Conservation (phyloP, 2,329 filamentous ascomycete genomes). For the Colletotrichum sp. region DNA sequence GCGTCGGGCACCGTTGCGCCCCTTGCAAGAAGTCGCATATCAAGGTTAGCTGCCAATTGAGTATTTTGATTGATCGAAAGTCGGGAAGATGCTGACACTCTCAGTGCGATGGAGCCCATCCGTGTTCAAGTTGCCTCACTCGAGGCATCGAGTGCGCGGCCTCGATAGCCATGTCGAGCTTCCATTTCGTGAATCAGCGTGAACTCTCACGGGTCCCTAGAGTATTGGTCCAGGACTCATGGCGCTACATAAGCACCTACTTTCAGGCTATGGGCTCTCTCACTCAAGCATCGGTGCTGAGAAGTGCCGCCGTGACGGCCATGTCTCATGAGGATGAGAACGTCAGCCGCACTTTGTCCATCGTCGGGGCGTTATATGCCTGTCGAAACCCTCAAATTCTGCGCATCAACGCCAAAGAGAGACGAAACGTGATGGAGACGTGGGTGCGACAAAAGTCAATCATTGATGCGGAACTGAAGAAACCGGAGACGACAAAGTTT, state of each 20-base stretch:
- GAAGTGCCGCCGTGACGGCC: neutral
- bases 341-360: neutral
- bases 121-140: neutral
- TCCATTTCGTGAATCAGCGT: neutral
- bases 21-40: neutral
- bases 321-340: neutral
- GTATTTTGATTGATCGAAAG: neutral
- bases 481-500: neutral
- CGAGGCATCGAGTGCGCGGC: neutral
- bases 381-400: neutral
- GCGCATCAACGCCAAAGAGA: neutral
- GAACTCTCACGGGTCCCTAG: neutral
- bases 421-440: neutral
- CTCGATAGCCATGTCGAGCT: neutral
- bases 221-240: neutral
- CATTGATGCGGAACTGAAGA: neutral
- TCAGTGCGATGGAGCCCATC: neutral
- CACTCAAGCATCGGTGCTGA: neutral
- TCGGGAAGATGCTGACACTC: neutral
- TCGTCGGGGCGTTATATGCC: neutral
- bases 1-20: neutral
- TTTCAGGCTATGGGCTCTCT: neutral
- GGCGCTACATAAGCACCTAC: conserved; percentile 2
- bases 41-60: neutral
- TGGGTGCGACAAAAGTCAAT: neutral